phyloP scores from a whole-genome alignment of 805 yeast species.

The Pichia manshurica region DNA sequence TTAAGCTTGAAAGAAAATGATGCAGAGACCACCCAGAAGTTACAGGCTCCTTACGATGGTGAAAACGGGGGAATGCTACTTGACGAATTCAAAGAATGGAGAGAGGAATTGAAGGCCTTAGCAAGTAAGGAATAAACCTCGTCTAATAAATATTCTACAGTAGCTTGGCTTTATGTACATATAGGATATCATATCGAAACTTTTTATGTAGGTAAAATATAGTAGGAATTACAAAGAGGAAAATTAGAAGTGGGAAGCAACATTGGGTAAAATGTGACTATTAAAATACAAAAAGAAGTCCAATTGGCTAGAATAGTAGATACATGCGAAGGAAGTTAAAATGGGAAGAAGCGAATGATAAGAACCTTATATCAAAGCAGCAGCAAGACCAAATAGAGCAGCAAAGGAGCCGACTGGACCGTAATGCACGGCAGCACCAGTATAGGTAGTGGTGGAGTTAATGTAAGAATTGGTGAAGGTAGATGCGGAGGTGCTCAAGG shows the following conservation, averaged over 20 bases:
- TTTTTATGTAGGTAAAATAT: too few species aligned
- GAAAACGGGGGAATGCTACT: constrained; percentile 37
- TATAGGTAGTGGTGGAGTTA: neutral
- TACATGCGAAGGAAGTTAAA: too few species aligned
- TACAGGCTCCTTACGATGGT: constrained; percentile 34
- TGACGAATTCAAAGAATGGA: constrained; percentile 50
- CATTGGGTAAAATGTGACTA: too few species aligned
- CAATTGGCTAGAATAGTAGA: too few species aligned
- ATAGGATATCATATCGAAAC: too few species aligned
- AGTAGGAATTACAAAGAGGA: too few species aligned
- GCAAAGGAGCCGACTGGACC: constrained; percentile 8
- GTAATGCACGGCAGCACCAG: constrained; percentile 3
- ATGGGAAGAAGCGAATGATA: too few species aligned
- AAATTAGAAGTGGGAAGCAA: too few species aligned
- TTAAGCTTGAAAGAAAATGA: constrained; percentile 42
- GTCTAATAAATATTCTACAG: too few species aligned
- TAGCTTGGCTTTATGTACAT: too few species aligned
- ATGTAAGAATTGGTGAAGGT: too few species aligned
- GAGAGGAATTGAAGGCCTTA: constrained; percentile 25
- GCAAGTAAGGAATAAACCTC: neutral
- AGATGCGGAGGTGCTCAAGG: neutral
- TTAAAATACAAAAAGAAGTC: too few species aligned
- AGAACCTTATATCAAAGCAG: constrained; percentile 5
- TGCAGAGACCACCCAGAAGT: constrained; percentile 22
- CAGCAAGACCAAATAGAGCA: constrained; percentile 11